Percentiles rank a stretch among this genome's conserved stretches.
phyloP scores from a whole-genome alignment of 257 asterid genomes.

The Phtheirospermum japonicum region DNA sequence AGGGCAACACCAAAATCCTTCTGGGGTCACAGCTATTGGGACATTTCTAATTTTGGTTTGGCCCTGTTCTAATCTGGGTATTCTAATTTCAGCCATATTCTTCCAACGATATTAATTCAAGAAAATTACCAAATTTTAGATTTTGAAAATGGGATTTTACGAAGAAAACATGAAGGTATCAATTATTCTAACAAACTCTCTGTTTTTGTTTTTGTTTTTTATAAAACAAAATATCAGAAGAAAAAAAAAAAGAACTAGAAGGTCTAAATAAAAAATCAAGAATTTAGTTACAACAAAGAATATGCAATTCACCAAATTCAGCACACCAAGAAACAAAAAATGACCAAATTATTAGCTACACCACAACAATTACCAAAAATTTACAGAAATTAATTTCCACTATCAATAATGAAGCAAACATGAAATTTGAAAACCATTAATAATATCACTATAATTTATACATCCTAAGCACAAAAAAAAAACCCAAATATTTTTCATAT shows the following conservation, averaged over 20 bases:
- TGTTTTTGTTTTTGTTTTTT: no score
- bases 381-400: not conserved
- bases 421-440: not conserved
- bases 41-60: conserved; percentile 72
- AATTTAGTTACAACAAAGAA: not conserved
- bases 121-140: conserved; percentile 24
- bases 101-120: conserved; percentile 2
- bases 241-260: no score
- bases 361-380: not conserved
- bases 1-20: conserved; percentile 99
- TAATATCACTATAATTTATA: no score
- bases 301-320: not conserved
- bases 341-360: not conserved
- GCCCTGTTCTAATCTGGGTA: conserved; percentile 64
- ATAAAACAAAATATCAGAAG: no score
- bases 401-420: not conserved
- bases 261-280: not conserved
- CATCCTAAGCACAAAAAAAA: no score
- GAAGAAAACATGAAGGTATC: no score
- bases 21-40: conserved; percentile 96
- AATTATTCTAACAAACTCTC: no score
- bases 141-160: no score
- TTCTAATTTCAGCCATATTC: conserved; percentile 65
- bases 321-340: not conserved
- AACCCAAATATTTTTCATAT: no score